Base-by-base conservation (phyloP, 2,329 filamentous ascomycete genomes). In the Hypoxylon sp. region DNA sequence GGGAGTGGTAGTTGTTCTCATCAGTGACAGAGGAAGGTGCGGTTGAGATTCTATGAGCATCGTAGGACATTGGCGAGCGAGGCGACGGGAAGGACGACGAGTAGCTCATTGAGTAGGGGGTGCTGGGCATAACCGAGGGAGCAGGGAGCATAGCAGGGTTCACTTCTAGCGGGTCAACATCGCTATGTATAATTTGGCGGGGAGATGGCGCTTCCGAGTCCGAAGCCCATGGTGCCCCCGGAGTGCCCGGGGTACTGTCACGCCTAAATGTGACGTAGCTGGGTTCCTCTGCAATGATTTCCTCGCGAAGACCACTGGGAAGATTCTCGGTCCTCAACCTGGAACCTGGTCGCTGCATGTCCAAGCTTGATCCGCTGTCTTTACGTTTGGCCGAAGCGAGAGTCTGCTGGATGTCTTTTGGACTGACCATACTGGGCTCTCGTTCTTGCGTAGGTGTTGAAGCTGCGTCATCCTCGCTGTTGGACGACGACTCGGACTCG, bases 21-120 rank as follows among this genome's bases (percentile, higher is more conserved):
- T 93, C 91, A 0, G 87, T 86, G 44, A 90, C 82, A 0, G 91
- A 93, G 1, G 91, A 94, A 4, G 90, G 88, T 2, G 91, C 89
- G 1, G 91, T 93, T 4, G 91, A 92, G 26, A 93, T 86, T 18
- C 90, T 86, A 55, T 91, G 89, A 0, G 87, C 87, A 67, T 94
- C 91, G 58, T 92, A 89, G 3, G 87, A 89, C 77, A 91, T 81
- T 61, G 89, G 82, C 64, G 90, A 86, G 55, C 90, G 86, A 0
- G 91, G 91, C 4, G 91, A 93, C 0, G 91, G 85, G 73, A 89
- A 84, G 0, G 91, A 91, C 0, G 91, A 87, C 51, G 88, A 81
- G 67, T 87, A 84, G 52, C 86, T 85, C 64, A 87, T 85, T 40
- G 91, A 86, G 55, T 89, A 88, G 7, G 91, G 89, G 76, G 90